Conservation (phyloP, 2,329 filamentous ascomycete species). For the Fonsecaea multimorphosa region DNA sequence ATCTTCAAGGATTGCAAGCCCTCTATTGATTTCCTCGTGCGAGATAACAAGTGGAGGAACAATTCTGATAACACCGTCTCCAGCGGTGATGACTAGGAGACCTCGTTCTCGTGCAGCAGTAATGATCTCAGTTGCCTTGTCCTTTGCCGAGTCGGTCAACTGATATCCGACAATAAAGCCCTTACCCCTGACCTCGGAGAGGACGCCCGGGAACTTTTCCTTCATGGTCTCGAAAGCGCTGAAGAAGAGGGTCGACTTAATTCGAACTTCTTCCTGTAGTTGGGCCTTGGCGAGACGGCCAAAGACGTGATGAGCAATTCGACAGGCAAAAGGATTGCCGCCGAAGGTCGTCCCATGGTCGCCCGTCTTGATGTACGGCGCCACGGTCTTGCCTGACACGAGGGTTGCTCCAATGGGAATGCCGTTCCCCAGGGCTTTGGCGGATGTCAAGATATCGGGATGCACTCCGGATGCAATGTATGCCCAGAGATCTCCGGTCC, state of each 20-base stretch:
- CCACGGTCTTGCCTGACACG: conserved; percentile 67
- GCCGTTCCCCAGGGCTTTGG: conserved; percentile 95
- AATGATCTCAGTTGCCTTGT: conserved; percentile 64
- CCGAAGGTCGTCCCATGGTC: conserved; percentile 96
- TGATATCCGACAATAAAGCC: conserved; percentile 89
- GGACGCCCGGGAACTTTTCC: conserved; percentile 69
- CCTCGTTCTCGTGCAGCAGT: conserved; percentile 87
- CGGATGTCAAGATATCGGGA: conserved; percentile 90
- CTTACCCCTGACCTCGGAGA: conserved; percentile 79
- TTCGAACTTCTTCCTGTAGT: conserved; percentile 71
- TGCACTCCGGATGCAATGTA: conserved; percentile 71
- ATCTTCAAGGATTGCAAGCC: conserved; percentile 75
- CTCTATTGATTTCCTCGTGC: conserved; percentile 78
- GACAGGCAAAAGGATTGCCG: conserved; percentile 84
- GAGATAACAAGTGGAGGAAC: conserved; percentile 85
- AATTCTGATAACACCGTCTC: conserved; percentile 89
- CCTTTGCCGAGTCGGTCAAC: conserved; percentile 70
- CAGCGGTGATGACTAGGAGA: conserved; percentile 87
- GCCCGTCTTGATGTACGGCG: conserved; percentile 71
- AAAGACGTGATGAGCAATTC: conserved; percentile 86
- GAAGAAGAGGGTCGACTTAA: conserved; percentile 68
- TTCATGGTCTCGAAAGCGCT: conserved; percentile 63
- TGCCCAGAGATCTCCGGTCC: conserved; percentile 90
- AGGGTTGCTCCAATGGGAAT: conserved; percentile 90
- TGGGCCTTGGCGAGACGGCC: conserved; percentile 72